These are phyloP conservation scores for Hyphodiscus hymeniophilus DNA, from an alignment of 495 filamentous ascomycete species.

Conservation along the genomic window DNA sequence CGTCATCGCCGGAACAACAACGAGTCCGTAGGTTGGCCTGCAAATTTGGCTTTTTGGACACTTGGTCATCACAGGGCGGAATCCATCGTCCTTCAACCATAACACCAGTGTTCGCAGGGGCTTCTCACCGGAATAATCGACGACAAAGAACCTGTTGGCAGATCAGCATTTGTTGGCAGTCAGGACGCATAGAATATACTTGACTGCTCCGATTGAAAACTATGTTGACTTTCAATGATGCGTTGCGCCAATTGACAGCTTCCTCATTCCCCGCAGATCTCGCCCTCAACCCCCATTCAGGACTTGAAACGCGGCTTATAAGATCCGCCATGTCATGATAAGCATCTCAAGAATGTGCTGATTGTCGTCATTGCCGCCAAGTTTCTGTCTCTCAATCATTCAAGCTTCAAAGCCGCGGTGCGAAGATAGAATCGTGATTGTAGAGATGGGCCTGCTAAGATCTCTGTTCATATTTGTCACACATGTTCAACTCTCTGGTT, in stretches of 20 bases:
- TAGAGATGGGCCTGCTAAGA: slow-evolving; percentile 25
- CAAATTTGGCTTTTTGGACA: slow-evolving; percentile 58
- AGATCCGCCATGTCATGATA: slow-evolving; percentile 2
- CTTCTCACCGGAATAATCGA: slow-evolving; percentile 10
- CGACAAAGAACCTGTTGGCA: slow-evolving; percentile 12
- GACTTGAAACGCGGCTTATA: not conserved
- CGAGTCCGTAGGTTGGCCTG: slow-evolving; percentile 36
- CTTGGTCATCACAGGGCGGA: slow-evolving; percentile 48
- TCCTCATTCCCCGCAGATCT: slow-evolving; percentile 4
- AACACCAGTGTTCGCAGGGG: slow-evolving; percentile 2
- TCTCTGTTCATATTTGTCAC: slow-evolving; percentile 30
- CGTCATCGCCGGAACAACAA: slow-evolving; percentile 9
- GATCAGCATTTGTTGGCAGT: slow-evolving; percentile 9
- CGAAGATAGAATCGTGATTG: slow-evolving; percentile 5
- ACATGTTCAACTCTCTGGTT: slow-evolving; percentile 20
- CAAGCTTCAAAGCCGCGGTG: slow-evolving; percentile 12
- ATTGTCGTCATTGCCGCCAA: slow-evolving; percentile 18
- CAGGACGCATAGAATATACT: slow-evolving; percentile 15
- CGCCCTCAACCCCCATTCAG: slow-evolving; percentile 13
- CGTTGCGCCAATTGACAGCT: slow-evolving; percentile 7
- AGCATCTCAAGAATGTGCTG: slow-evolving; percentile 19
- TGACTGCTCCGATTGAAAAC: slow-evolving; percentile 53
- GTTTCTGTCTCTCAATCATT: not conserved
- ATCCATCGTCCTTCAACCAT: slow-evolving; percentile 1
- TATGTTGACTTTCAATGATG: slow-evolving; percentile 26